Percentiles rank a stretch among this genome's conserved stretches.
Evolutionary conservation across 2,329 filamentous ascomycete genomes (phyloP).

Genomic region (Penicillium sp.): DNA sequence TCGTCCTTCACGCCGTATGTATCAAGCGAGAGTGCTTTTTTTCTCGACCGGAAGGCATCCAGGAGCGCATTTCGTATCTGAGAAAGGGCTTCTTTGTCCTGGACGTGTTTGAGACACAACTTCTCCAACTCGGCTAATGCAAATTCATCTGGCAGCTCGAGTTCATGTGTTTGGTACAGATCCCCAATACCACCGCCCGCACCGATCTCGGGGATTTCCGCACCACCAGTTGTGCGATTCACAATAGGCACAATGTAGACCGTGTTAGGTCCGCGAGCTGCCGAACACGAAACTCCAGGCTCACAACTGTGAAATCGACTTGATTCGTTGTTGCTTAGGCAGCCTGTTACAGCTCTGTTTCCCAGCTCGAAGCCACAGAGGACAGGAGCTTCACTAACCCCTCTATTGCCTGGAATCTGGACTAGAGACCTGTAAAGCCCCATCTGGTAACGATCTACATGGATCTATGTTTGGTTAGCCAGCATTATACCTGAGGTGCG

Average conservation of each 20-base stretch:
- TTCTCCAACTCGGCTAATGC: conserved; percentile 54
- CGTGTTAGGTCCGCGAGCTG: conserved; percentile 48
- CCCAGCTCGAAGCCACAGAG: conserved; percentile 73
- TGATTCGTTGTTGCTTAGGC: conserved; percentile 62
- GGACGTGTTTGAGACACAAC: conserved; percentile 48
- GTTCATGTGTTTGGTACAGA: conserved; percentile 64
- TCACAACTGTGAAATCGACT: conserved; percentile 84
- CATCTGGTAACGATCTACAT: conserved; percentile 79
- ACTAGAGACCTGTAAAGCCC: conserved; percentile 66
- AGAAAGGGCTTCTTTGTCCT: conserved; percentile 27
- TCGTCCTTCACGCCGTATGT: conserved; percentile 39
- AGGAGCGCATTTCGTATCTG: conserved; percentile 32
- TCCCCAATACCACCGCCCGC: conserved; percentile 78
- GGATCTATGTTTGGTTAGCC: conserved; percentile 54
- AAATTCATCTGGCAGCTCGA: conserved; percentile 55
- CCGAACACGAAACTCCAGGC: conserved; percentile 54
- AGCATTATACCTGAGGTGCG: background rate
- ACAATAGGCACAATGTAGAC: conserved; percentile 80
- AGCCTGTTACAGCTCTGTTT: conserved; percentile 68
- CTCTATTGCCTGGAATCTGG: conserved; percentile 39
- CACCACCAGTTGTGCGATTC: conserved; percentile 55
- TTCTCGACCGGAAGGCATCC: conserved; percentile 34
- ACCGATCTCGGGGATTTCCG: conserved; percentile 68
- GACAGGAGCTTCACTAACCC: conserved; percentile 60
- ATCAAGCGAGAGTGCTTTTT: conserved; percentile 38